These are phyloP conservation scores for Phytophthora pistaciae DNA, from an alignment of 352 stramenopile species.

Conservation along the genomic window DNA sequence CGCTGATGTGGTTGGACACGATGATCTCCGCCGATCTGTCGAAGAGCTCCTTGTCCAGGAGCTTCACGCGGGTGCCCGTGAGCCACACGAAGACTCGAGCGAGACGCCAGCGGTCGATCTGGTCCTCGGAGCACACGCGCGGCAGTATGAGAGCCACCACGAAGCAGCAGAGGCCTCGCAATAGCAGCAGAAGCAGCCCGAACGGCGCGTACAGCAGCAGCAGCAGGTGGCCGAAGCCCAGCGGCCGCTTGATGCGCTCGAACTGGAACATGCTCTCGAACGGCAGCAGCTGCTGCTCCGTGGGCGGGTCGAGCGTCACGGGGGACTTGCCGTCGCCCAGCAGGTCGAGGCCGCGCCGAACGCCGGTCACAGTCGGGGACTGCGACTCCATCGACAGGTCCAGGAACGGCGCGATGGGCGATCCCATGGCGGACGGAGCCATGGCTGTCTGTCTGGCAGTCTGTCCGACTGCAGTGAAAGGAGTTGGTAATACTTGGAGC, in stretches of 20 bases:
- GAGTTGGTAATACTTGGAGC: neutral
- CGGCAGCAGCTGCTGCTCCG: constrained; percentile 44
- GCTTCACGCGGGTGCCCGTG: constrained; percentile 55
- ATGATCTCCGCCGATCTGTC: constrained; percentile 51
- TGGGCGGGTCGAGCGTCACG: constrained; percentile 34
- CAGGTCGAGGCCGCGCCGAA: constrained; percentile 42
- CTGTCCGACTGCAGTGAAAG: too few species aligned
- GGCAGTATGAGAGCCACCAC: constrained; percentile 56
- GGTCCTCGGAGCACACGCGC: constrained; percentile 49
- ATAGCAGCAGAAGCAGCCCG: constrained; percentile 52
- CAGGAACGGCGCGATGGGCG: constrained; percentile 32
- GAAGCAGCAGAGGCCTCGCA: constrained; percentile 50
- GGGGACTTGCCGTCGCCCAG: constrained; percentile 38
- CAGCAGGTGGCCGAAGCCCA: constrained; percentile 48
- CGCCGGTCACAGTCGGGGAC: constrained; percentile 21
- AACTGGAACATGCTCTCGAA: constrained; percentile 79
- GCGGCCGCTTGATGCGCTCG: constrained; percentile 64
- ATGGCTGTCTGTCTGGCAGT: constrained; percentile 8
- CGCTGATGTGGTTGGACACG: constrained; percentile 81
- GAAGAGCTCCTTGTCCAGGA: constrained; percentile 54
- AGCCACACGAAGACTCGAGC: constrained; percentile 49
- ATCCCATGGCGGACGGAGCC: constrained; percentile 31
- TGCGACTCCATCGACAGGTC: constrained; percentile 48
- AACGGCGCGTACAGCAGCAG: constrained; percentile 70
- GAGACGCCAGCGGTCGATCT: constrained; percentile 56